Evolutionary conservation across 1,284 basidiomycete genomes (phyloP), one percentile per base, ranked within the genome.

Genomic region (Ganoderma leucocontextum): DNA sequence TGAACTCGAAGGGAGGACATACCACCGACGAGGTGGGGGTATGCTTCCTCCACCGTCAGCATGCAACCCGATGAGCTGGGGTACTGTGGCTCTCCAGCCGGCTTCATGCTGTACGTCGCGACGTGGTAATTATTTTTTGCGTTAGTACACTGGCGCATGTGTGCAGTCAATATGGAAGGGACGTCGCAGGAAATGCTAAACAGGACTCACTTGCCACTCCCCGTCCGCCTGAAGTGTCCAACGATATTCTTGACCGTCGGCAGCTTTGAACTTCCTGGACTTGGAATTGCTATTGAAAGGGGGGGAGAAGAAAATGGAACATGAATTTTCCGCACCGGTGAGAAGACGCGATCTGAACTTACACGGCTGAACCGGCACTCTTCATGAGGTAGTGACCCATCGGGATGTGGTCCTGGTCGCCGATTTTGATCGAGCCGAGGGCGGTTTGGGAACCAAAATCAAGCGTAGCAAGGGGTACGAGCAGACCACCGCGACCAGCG

Each of bases 1-100:
- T 2, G 2, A 33, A 17, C 6, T 17, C n/a, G 35, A 42, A 35
- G 64, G 72, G 66, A 33, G 25, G 38, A 75, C 83, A 69, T 72
- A 89, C 89, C 90, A 65, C 81, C 80, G 41, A 85, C 85, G 61
- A 91, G 80, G 65, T 86, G 81, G 5, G 82, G 83, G 64, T 85
- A 90, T 19, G 82, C 80, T 70, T 91, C 90, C 55, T 89, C 87
- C n/a, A 91, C 82, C 36, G 85, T 88, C 64, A 91, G 78, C 78
- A 86, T 85, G 67, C 87, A 88, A 3, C 89, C 88, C 6, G 88
- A 89, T 0, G 88, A 89, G 58, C 78, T 75, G 6, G 64, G 62
- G 71, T 90, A 89, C 22, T 82, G 81, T 4, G 88, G 87, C 73
- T 90, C 89, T 35, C 85, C 86, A 0, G 83, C 78, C 19, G 82